Conservation (phyloP, 73 alveolate species). For the Diophrys appendiculata region DNA sequence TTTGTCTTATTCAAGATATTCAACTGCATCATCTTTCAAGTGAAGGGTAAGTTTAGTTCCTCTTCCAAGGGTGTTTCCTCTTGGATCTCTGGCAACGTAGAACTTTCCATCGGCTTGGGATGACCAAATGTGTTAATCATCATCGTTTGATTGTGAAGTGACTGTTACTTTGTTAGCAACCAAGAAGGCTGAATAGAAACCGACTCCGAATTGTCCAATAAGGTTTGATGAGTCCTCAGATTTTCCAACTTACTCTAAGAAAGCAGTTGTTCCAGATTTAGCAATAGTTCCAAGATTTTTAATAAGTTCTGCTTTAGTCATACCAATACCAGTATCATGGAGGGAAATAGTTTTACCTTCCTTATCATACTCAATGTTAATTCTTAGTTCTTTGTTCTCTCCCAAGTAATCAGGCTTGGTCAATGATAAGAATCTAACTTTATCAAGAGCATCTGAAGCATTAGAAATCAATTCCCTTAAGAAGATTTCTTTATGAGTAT, state of each 20-base stretch:
- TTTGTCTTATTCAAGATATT: slow-evolving; percentile 95
- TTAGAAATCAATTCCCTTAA: slow-evolving; percentile 98
- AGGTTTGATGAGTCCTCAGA: slow-evolving; percentile 84
- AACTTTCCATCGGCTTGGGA: slow-evolving; percentile 98
- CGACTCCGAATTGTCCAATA: slow-evolving; percentile 99
- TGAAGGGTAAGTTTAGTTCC: slow-evolving; percentile 98
- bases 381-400: slow-evolving; percentile 76
- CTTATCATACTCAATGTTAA: slow-evolving; percentile 92
- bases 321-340: slow-evolving; percentile 98
- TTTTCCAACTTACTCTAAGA: slow-evolving; percentile 96
- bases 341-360: slow-evolving; percentile 92
- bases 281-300: slow-evolving; percentile 99
- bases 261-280: slow-evolving; percentile 99
- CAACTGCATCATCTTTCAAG: slow-evolving; percentile 98
- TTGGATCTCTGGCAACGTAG: slow-evolving; percentile 95
- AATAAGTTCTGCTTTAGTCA: slow-evolving; percentile 97
- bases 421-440: slow-evolving; percentile 91
- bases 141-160: slow-evolving; percentile 91
- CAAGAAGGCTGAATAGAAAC: slow-evolving; percentile 98
- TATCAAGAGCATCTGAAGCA: slow-evolving; percentile 99
- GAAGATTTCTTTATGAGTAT: slow-evolving; percentile 98
- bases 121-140: slow-evolving; percentile 92
- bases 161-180: slow-evolving; percentile 98
- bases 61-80: slow-evolving; percentile 98
- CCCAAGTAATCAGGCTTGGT: slow-evolving; percentile 63